phyloP scores from a whole-genome alignment of 192 early-diverging fungal genomes.

The Linnemannia zychae region DNA sequence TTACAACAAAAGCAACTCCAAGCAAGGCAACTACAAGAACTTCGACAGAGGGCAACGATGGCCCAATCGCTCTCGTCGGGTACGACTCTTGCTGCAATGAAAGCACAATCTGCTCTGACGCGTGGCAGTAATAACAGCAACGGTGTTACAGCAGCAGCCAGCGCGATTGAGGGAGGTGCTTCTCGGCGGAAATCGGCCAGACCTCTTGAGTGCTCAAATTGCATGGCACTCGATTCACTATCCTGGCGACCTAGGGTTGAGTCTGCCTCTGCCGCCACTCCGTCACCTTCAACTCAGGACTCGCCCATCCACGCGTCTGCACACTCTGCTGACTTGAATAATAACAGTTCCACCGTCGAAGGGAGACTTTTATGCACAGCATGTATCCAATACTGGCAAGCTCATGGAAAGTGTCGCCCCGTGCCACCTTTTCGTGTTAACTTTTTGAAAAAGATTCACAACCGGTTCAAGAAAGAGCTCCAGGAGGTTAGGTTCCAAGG shows the following conservation, averaged over 20 bases:
- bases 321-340: not conserved
- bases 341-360: not conserved
- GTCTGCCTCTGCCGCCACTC: not conserved
- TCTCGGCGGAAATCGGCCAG: not conserved
- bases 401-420: conserved; percentile 24
- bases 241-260: conserved; percentile 15
- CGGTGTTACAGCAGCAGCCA: not conserved
- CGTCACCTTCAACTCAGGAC: not conserved
- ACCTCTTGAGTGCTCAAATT: conserved; percentile 29
- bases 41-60: conserved; percentile 5
- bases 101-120: not conserved
- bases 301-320: too few relatives aligned
- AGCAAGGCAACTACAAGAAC: conserved; percentile 27
- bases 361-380: conserved; percentile 16
- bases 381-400: conserved; percentile 25
- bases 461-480: conserved; percentile 35
- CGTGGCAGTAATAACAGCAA: not conserved
- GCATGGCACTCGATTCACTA: conserved; percentile 28
- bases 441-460: conserved; percentile 49
- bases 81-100: not conserved
- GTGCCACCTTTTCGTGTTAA: conserved; percentile 34
- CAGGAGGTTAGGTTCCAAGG: conserved; percentile 43
- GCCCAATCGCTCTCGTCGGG: not conserved
- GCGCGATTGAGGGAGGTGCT: not conserved
- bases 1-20: conserved; percentile 35